Conservation (phyloP, 2,329 filamentous ascomycete species). For the Ophiostoma perfectum region DNA sequence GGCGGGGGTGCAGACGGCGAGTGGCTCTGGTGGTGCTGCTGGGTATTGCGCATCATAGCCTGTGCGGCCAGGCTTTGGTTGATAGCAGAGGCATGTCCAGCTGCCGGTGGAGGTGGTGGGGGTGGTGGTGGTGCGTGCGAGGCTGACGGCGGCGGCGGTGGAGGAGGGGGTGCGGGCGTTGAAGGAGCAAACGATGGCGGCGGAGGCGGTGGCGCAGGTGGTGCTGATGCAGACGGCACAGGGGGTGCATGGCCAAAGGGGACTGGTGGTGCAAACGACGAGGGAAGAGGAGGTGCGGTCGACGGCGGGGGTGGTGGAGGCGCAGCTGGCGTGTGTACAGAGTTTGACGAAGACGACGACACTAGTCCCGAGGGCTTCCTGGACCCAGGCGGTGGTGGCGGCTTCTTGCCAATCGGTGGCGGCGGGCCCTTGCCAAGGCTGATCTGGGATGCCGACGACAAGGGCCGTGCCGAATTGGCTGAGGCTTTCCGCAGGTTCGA, state of each 20-base stretch:
- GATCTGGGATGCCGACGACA: conserved; percentile 54
- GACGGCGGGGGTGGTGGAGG: conserved; percentile 29
- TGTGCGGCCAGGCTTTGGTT: conserved; percentile 37
- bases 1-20: conserved; percentile 30
- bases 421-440: conserved; percentile 57
- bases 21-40: conserved; percentile 23
- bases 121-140: conserved; percentile 36
- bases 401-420: conserved; percentile 72
- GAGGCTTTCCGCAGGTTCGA: conserved; percentile 55
- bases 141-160: conserved; percentile 31
- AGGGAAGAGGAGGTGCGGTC: conserved; percentile 36
- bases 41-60: conserved; percentile 36
- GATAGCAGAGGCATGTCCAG: conserved; percentile 33
- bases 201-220: conserved; percentile 33
- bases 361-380: conserved; percentile 48
- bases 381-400: conserved; percentile 56
- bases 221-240: conserved; percentile 40
- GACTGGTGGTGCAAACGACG: conserved; percentile 33
- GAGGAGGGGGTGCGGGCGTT: conserved; percentile 33
- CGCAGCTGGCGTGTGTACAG: conserved; percentile 35
- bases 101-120: conserved; percentile 33
- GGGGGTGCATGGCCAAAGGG: conserved; percentile 34
- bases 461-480: conserved; percentile 47
- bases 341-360: conserved; percentile 13
- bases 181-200: conserved; percentile 34